phyloP scores from a whole-genome alignment of 1,284 basidiomycete genomes.

The Gomphus bonarii region DNA sequence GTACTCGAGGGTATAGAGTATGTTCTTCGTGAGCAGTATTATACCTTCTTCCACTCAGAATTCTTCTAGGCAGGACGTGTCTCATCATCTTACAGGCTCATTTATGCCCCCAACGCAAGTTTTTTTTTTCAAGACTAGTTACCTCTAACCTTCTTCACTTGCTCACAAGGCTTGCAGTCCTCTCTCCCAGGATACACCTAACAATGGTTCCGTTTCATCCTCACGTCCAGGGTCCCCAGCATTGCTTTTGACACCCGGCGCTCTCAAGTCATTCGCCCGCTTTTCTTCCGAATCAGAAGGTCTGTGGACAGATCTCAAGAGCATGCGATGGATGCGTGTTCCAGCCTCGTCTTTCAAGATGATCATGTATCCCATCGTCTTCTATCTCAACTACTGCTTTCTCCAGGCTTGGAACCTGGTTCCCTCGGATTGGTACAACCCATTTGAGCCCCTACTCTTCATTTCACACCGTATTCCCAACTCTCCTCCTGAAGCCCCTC shows the following conservation, averaged over 20 bases:
- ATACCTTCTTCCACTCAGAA: not conserved
- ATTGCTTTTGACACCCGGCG: not conserved
- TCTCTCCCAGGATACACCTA: not conserved
- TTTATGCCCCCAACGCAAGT: conserved; percentile 54
- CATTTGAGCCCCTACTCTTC: conserved; percentile 68
- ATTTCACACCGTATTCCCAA: conserved; percentile 59
- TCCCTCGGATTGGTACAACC: conserved; percentile 49
- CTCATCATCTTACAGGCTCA: conserved; percentile 49
- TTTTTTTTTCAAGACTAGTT: not conserved
- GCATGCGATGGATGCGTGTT: conserved; percentile 63
- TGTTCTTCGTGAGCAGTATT: conserved; percentile 11
- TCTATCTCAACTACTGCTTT: conserved; percentile 64
- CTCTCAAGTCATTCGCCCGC: not conserved
- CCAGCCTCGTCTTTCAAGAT: conserved; percentile 69
- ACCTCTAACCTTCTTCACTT: not conserved
- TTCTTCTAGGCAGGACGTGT: conserved; percentile 34
- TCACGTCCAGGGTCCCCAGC: conserved; percentile 6
- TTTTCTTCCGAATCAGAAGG: conserved; percentile 1
- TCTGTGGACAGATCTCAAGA: conserved; percentile 35
- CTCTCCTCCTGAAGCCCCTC: conserved; percentile 41
- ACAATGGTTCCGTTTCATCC: not conserved
- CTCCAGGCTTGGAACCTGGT: conserved; percentile 33
- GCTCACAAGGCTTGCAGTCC: not conserved
- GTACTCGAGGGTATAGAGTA: conserved; percentile 24
- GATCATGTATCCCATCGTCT: conserved; percentile 58